A percentile compares a stretch with the other conserved stretches of the same genome.
phyloP scores from a whole-genome alignment of 768 basidiomycete genomes.

The Phylloporus arenicola region DNA sequence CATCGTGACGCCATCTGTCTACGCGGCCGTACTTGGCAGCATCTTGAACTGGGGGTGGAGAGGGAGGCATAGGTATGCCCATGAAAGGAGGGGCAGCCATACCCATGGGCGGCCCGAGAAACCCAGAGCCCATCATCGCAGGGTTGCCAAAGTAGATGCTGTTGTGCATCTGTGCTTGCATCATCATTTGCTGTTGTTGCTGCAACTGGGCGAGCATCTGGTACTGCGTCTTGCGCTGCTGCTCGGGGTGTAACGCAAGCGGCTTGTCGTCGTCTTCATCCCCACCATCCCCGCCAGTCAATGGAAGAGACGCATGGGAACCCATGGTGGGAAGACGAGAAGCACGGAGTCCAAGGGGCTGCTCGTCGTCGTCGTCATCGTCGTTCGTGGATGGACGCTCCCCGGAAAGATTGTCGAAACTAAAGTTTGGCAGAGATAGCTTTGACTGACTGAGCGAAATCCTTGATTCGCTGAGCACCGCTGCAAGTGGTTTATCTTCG shows the following conservation, averaged over 20 bases:
- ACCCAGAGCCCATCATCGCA: constrained; percentile 65
- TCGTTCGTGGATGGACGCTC: constrained; percentile 30
- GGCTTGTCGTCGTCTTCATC: constrained; percentile 69
- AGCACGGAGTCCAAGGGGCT: constrained; percentile 65
- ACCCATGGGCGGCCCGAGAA: constrained; percentile 51
- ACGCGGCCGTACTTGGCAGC: constrained; percentile 63
- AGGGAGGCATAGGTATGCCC: constrained; percentile 36
- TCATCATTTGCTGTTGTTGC: constrained; percentile 62
- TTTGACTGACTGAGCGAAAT: constrained; percentile 39
- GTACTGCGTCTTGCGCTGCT: constrained; percentile 64
- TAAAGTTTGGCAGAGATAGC: constrained; percentile 39
- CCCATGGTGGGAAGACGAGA: constrained; percentile 38
- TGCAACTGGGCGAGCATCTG: constrained; percentile 40
- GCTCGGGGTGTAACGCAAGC: constrained; percentile 70
- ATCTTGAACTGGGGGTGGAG: constrained; percentile 63
- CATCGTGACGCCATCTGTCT: constrained; percentile 77
- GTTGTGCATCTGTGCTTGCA: constrained; percentile 72
- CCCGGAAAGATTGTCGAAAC: constrained; percentile 33
- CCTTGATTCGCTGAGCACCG: constrained; percentile 46
- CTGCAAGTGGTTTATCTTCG: constrained; percentile 58
- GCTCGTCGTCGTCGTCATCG: constrained; percentile 60
- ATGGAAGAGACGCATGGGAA: constrained; percentile 24
- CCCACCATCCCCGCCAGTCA: constrained; percentile 35
- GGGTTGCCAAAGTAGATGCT: constrained; percentile 67
- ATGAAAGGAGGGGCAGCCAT: constrained; percentile 46